Base-by-base conservation (phyloP, 1,139 yeast genomes). In the Scheffersomyces segobiensis region DNA sequence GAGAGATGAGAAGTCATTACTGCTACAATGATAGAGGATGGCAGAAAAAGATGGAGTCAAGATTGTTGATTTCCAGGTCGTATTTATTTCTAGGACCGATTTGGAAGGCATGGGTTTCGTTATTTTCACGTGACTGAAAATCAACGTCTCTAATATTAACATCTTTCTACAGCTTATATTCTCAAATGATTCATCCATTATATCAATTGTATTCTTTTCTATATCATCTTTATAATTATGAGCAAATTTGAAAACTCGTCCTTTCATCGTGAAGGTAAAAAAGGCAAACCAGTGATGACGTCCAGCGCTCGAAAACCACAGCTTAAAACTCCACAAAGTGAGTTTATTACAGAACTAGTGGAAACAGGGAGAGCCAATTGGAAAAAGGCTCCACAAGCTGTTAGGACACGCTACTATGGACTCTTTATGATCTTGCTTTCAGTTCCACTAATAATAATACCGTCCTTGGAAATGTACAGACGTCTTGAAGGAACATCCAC, bases 311-410 rank as follows among this genome's bases (percentile, higher is more conserved):
- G 57, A 8, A 58, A 56, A 18, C 61, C 68, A 26, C 63, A 64
- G 50, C 65, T 67, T 12, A 64, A 63, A 53, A 58, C 68, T n/a
- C 56, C 60, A 6, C 55, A 59, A 46, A 70, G 78, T 1, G 79
- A 75, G 52, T 78, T 78, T 59, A 68, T 76, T 19, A 68, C 72
- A 56, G 79, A 75, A 55, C 65, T 78, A 54, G 72, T 71, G 42
- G 75, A 75, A 54, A 79, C 83, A 0, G 84, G 84, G 6, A 66
- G 69, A 57, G 80, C 82, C 10, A 75, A 80, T 65, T 80, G 84
- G 84, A 77, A 78, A 55, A 77, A 74, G 62, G 84, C 84, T 0
- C 83, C 84, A 1, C 63, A 67, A 55, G 82, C 73, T 51, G 69
- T 80, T 24, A 78, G 73, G 60, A 71, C 68, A 19, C 61, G 82